Base-by-base conservation (phyloP, 495 filamentous ascomycete genomes). In the Cairneyella variabilis region DNA sequence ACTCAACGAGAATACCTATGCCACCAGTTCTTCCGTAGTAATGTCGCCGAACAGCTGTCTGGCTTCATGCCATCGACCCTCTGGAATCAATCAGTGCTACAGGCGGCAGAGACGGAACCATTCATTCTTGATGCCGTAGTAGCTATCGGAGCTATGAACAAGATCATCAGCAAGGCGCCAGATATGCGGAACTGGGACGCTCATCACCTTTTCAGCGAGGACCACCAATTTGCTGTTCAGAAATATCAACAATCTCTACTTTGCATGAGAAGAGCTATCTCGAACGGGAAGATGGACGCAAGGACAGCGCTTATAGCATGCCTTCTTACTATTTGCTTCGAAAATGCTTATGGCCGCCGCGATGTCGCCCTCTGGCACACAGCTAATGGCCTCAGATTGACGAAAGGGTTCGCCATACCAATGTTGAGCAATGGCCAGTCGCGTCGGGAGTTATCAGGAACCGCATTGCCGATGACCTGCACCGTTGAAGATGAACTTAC, bases 131-230 rank as follows among this genome's bases (percentile, higher is more conserved):
- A 47, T 47, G 23, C 16, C 21, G 3, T 47, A 12, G n/a, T 28
- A 12, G 44, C 44, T 47, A 47, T 47, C 25, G 23, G 44, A 10
- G 44, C 44, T n/a, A 28, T 47, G 23, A 4, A 47, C 17, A 32
- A 47, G n/a, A 47, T 47, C 44, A 27, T 12, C 8, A 10, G 14
- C 6, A 14, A 3, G 14, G 44, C 44, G 17, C 21, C 44, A 3
- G 11, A 47, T 17, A 5, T 47, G 23, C 20, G 44, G 25, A 8
- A 27, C 21, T 47, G 21, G 20, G 44, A 47, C n/a, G 44, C 44
- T 3, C 22, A 47, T 28, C 44, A 14, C 8, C 20, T 5, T n/a
- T 47, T 28, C 23, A 3, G 30, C 21, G 44, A 27, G 14, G 44
- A 47, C 6, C 44, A 47, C n/a, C 3, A 32, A 6, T 47, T 27